These are phyloP conservation scores for Dioszegia hungarica DNA, from an alignment of 768 basidiomycete genomes.

Conservation along the genomic window DNA sequence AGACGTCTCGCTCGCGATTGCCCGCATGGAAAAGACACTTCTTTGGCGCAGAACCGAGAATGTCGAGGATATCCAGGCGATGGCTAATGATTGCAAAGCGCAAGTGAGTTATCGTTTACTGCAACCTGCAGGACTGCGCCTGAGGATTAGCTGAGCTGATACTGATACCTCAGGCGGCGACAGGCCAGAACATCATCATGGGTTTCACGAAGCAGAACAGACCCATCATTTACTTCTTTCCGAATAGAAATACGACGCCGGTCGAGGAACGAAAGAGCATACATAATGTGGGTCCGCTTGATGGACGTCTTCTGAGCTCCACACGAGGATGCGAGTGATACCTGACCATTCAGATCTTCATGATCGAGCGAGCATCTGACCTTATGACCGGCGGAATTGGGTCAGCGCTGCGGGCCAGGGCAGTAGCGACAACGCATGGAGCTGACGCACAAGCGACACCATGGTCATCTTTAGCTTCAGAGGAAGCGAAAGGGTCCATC, in stretches of 20 bases:
- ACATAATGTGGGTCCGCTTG: constrained; percentile 25
- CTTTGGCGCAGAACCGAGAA: constrained; percentile 40
- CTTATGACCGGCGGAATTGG: constrained; percentile 41
- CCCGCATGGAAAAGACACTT: constrained; percentile 31
- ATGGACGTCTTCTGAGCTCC: background rate
- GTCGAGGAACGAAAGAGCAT: constrained; percentile 23
- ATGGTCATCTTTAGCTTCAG: constrained; percentile 40
- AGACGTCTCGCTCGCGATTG: constrained; percentile 27
- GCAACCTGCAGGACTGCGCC: too few relatives aligned
- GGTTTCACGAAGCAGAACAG: constrained; percentile 27
- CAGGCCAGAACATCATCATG: constrained; percentile 40
- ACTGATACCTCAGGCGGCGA: constrained; percentile 21
- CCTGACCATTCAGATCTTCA: constrained; percentile 31
- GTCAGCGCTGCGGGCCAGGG: too few relatives aligned
- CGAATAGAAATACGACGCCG: constrained; percentile 27
- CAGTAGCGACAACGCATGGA: too few relatives aligned
- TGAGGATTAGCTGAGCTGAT: too few relatives aligned
- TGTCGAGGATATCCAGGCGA: constrained; percentile 34
- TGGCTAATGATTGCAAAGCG: constrained; percentile 30
- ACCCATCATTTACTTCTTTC: constrained; percentile 46
- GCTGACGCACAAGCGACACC: constrained; percentile 32
- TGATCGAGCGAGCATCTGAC: constrained; percentile 43
- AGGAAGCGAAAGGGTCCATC: constrained; percentile 41
- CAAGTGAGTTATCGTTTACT: constrained; percentile 37
- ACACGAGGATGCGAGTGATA: too few relatives aligned